Conservation (phyloP, 306 rosid species). For the Neltuma alba region DNA sequence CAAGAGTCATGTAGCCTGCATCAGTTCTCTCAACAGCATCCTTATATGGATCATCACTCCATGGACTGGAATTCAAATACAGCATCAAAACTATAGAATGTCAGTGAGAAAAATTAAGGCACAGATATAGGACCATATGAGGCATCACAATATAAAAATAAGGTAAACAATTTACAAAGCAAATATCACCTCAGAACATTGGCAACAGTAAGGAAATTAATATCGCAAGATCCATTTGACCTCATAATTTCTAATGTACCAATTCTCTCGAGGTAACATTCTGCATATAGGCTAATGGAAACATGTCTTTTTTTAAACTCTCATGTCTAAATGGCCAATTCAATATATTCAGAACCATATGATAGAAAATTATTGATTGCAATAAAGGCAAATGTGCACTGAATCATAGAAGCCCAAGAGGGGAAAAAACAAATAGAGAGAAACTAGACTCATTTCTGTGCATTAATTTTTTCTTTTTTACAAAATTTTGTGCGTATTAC, state of each 20-base stretch:
- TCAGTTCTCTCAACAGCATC: conserved; percentile 75
- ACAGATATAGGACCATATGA: conserved; percentile 25
- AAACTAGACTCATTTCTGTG: neutral
- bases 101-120: conserved; percentile 31
- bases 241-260: neutral
- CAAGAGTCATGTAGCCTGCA: conserved; percentile 67
- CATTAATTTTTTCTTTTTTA: too few species aligned
- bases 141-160: conserved; percentile 30
- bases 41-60: conserved; percentile 76
- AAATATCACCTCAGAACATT: conserved; percentile 4
- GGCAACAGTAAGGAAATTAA: conserved; percentile 15
- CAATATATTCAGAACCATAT: neutral
- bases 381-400: neutral
- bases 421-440: neutral
- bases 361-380: neutral
- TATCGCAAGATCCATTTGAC: conserved; percentile 13
- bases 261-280: conserved; percentile 16
- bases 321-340: neutral
- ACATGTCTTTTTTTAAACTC: neutral
- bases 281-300: conserved; percentile 16
- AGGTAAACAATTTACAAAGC: conserved; percentile 21
- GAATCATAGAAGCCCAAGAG: neutral
- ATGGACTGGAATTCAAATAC: conserved; percentile 71
- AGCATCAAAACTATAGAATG: conserved; percentile 36
- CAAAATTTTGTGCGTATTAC: too few species aligned